These are phyloP conservation scores for Cymbopogon flexuosus DNA, from an alignment of 202 grass and related monocot species.

Conservation along the genomic window DNA sequence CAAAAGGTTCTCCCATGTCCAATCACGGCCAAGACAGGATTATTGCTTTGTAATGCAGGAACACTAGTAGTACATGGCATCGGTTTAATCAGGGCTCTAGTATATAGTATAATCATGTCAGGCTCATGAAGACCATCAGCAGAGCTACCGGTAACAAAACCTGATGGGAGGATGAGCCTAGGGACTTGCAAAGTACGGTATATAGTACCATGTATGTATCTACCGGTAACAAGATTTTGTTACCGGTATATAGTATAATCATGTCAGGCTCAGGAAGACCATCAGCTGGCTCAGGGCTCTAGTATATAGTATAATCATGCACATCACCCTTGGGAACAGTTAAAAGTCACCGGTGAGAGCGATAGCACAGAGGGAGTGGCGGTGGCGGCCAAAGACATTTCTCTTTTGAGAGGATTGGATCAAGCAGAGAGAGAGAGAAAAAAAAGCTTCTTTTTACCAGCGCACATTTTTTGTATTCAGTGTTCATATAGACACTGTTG, in stretches of 20 bases:
- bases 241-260: too few relatives aligned
- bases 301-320: too few relatives aligned
- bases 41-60: background rate
- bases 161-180: too few relatives aligned
- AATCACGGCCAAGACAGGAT: background rate
- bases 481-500: background rate
- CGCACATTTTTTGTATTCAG: conserved; percentile 23
- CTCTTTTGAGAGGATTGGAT: conserved; percentile 28
- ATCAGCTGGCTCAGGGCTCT: too few relatives aligned
- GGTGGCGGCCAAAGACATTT: background rate
- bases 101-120: background rate
- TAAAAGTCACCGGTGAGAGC: conserved; percentile 23
- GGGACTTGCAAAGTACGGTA: too few relatives aligned
- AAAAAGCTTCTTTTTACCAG: conserved; percentile 1
- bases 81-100: background rate
- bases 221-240: too few relatives aligned
- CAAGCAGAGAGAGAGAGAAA: background rate
- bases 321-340: conserved; percentile 22
- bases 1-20: conserved; percentile 20
- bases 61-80: background rate
- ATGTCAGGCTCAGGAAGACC: too few relatives aligned
- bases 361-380: background rate
- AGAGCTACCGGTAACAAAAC: background rate
- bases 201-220: too few relatives aligned
- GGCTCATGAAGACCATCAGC: background rate